Base-by-base conservation (phyloP, 208 protist genomes). In the Trypanosoma melophagium region DNA sequence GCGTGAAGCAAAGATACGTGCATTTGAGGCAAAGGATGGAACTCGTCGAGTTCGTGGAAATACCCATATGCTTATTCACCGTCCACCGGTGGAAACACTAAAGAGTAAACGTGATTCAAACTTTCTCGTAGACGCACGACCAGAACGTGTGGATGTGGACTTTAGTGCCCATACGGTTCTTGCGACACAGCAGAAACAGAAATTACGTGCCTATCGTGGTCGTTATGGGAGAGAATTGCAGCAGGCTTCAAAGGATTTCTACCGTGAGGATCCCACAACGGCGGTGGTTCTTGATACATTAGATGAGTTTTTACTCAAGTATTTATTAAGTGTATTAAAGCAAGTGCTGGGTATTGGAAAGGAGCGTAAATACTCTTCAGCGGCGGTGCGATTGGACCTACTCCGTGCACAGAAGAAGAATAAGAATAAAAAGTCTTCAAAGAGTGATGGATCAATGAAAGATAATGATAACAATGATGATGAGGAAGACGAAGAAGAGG, bases 221-320 rank as follows among this genome's bases (percentile, higher is more conserved):
- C 88, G 86, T 31, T 93, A 93, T 71, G 87, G 83, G 19, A 93
- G 83, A 65, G 83, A 86, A 28, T 68, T 92, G 44, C 62, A 83
- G 25, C 83, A 93, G 69, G 91, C 88, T 21, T 84, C 88, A 1
- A 87, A 90, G 62, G 81, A 88, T 76, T 94, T 96, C 70, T 92
- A 90, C 80, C 86, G 84, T 69, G 87, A 94, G 61, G 90, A 94
- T 69, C 83, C 86, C 17, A 81, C 84, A 42, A 86, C 86, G 12
- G 87, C 87, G 4, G 79, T 94, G 13, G 87, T 94, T 52, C 83
- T 96, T 3, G 91, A 96, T 69, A 92, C 91, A 12, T 66, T 94
- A n/a, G 91, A 96, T 65, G 91, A 96, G 72, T 96, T 96, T 63
- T 75, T 92, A 24, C 71, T 96, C 14, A 87, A 87, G 62, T 93